Evolutionary conservation across 192 early-diverging fungal species (phyloP).

Genomic region (Coemansia aciculifera): DNA sequence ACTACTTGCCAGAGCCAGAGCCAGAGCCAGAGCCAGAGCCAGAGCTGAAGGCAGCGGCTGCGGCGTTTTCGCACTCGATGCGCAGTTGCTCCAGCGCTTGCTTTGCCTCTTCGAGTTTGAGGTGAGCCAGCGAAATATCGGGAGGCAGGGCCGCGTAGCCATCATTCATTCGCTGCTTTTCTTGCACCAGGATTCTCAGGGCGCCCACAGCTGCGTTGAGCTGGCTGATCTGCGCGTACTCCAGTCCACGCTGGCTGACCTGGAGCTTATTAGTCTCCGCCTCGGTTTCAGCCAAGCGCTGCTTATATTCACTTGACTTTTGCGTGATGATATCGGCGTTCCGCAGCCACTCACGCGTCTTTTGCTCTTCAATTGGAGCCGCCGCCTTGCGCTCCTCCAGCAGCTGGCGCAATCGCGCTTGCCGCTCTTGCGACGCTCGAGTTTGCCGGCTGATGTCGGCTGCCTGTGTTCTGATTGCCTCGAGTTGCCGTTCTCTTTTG

Average conservation of each 20-base stretch:
- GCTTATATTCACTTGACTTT: slow-evolving; percentile 41
- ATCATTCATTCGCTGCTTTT: slow-evolving; percentile 19
- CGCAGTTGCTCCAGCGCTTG: slow-evolving; percentile 33
- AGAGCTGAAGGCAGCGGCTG: slow-evolving; percentile 29
- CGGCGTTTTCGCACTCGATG: slow-evolving; percentile 35
- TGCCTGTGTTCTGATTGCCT: slow-evolving; percentile 1
- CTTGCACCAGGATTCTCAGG: slow-evolving; percentile 12
- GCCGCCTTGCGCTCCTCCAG: slow-evolving; percentile 17
- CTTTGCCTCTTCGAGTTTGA: slow-evolving; percentile 46
- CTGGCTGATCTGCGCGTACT: slow-evolving; percentile 27
- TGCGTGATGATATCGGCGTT: slow-evolving; percentile 38
- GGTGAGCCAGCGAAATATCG: slow-evolving; percentile 35
- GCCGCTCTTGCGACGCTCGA: slow-evolving; percentile 26
- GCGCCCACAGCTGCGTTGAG: slow-evolving; percentile 15
- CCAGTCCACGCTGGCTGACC: slow-evolving; percentile 15
- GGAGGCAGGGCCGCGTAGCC: slow-evolving; percentile 44
- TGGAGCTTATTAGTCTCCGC: neutral
- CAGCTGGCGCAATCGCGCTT: slow-evolving; percentile 15
- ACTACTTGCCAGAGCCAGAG: neutral
- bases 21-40: neutral
- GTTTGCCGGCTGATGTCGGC: neutral
- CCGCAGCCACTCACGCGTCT: slow-evolving; percentile 49
- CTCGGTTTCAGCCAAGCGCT: slow-evolving; percentile 19
- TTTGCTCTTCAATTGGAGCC: slow-evolving; percentile 43
- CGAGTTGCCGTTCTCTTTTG: slow-evolving; percentile 11